Percentiles rank a stretch among this genome's conserved stretches.
phyloP scores from a whole-genome alignment of 768 basidiomycete genomes.

The Boletus barrowsii region DNA sequence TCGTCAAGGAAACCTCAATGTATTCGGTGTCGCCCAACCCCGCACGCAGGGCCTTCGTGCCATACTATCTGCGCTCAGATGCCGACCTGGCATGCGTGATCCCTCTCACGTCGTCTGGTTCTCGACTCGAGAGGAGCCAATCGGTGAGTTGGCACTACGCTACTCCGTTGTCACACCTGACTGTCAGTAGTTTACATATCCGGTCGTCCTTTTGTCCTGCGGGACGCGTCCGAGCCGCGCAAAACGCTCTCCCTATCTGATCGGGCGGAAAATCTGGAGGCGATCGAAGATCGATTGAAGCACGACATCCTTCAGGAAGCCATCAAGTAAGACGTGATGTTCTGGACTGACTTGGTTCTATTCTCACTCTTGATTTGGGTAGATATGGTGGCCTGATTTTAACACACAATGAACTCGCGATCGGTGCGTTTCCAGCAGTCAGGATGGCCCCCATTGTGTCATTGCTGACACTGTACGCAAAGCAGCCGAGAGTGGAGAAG shows the following conservation, averaged over 20 bases:
- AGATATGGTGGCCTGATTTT: constrained; percentile 89
- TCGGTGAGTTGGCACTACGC: constrained; percentile 51
- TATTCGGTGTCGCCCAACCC: constrained; percentile 95
- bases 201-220: constrained; percentile 87
- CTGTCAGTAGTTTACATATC: constrained; percentile 66
- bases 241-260: constrained; percentile 79
- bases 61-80: constrained; percentile 80
- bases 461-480: constrained; percentile 5
- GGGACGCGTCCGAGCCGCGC: constrained; percentile 82
- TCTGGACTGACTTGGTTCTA: neutral
- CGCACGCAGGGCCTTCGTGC: constrained; percentile 88
- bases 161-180: neutral
- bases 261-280: constrained; percentile 93
- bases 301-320: constrained; percentile 89
- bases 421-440: too few relatives aligned
- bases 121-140: constrained; percentile 93
- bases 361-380: constrained; percentile 10
- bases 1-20: constrained; percentile 73
- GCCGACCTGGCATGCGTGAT: constrained; percentile 59
- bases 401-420: constrained; percentile 85
- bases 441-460: constrained; percentile 35
- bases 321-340: constrained; percentile 42
- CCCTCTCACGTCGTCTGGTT: constrained; percentile 90
- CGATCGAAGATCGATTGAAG: constrained; percentile 85
- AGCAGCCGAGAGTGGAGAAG: constrained; percentile 64